A percentile compares a stretch with the other conserved stretches of the same genome.
phyloP scores from a whole-genome alignment of 768 basidiomycete species.

The Phylloporus sp. region DNA sequence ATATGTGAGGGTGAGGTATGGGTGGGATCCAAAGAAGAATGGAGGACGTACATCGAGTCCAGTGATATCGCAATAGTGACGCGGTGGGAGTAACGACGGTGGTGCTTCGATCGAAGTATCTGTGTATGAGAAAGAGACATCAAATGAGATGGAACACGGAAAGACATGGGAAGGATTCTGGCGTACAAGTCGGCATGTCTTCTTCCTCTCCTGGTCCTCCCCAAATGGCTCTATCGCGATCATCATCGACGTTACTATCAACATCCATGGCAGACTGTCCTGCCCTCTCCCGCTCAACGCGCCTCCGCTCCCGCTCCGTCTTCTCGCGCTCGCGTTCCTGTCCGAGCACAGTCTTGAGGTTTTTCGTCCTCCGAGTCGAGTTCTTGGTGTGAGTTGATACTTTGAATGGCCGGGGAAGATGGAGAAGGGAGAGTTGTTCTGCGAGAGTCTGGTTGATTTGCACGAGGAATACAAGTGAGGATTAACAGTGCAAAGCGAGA shows the following conservation, averaged over 20 bases:
- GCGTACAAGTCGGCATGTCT: slow-evolving; percentile 70
- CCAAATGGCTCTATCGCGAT: not conserved
- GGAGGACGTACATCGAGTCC: slow-evolving; percentile 64
- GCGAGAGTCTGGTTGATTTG: slow-evolving; percentile 51
- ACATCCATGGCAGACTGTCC: slow-evolving; percentile 46
- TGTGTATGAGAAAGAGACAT: slow-evolving; percentile 21
- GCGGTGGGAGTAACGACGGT: slow-evolving; percentile 72
- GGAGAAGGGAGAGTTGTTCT: slow-evolving; percentile 70
- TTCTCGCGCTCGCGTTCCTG: slow-evolving; percentile 67
- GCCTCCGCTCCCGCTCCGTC: too few species aligned
- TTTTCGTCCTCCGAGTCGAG: slow-evolving; percentile 68
- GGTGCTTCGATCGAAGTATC: slow-evolving; percentile 83
- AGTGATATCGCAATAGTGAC: slow-evolving; percentile 83
- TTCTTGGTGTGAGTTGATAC: slow-evolving; percentile 52
- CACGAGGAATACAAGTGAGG: not conserved
- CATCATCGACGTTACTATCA: too few species aligned
- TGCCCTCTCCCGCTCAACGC: slow-evolving; percentile 48
- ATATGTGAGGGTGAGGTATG: not conserved
- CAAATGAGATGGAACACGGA: not conserved
- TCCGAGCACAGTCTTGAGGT: slow-evolving; percentile 71
- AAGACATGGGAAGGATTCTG: too few species aligned
- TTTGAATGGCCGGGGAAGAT: slow-evolving; percentile 56
- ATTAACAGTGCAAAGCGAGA: not conserved
- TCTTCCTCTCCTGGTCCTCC: slow-evolving; percentile 36
- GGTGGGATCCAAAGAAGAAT: not conserved